Percentiles rank a stretch among this genome's conserved stretches.
phyloP scores from a whole-genome alignment of 2,329 filamentous ascomycete genomes.

The Nemania sp. region DNA sequence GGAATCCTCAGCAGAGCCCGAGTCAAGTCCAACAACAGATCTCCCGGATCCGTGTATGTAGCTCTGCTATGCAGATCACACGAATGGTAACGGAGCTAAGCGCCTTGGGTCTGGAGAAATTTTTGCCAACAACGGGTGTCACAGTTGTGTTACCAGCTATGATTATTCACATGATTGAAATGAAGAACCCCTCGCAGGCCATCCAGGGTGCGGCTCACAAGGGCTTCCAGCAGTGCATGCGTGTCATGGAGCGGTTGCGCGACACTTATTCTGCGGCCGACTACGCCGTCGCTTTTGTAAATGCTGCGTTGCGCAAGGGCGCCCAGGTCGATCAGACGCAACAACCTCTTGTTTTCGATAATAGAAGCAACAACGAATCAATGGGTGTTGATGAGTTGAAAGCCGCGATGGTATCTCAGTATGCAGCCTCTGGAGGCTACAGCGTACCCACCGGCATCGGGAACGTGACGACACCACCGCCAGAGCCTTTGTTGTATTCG shows the following conservation, averaged over 20 bases:
- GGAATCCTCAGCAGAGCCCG: conserved; percentile 63
- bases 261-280: conserved; percentile 95
- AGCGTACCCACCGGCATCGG: conserved; percentile 39
- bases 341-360: conserved; percentile 15
- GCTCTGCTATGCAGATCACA: conserved; percentile 87
- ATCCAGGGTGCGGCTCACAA: conserved; percentile 79
- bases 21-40: conserved; percentile 84
- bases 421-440: conserved; percentile 33
- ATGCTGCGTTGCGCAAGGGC: conserved; percentile 86
- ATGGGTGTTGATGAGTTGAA: conserved; percentile 46
- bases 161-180: conserved; percentile 92
- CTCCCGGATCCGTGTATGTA: conserved; percentile 83
- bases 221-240: conserved; percentile 92
- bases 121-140: conserved; percentile 88
- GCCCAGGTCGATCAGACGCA: conserved; percentile 29
- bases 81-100: conserved; percentile 83
- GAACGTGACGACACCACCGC: conserved; percentile 63
- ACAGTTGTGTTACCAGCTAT: conserved; percentile 92
- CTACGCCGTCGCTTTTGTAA: conserved; percentile 94
- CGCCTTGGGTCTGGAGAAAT: conserved; percentile 77
- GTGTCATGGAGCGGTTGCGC: conserved; percentile 85
- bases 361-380: conserved; percentile 75
- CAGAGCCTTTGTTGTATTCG: conserved; percentile 59
- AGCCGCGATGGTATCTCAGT: conserved; percentile 41
- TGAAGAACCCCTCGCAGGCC: conserved; percentile 82